Evolutionary conservation across 2,329 filamentous ascomycete genomes (phyloP).

Genomic region (Aspergillus pseudoviridinutans): DNA sequence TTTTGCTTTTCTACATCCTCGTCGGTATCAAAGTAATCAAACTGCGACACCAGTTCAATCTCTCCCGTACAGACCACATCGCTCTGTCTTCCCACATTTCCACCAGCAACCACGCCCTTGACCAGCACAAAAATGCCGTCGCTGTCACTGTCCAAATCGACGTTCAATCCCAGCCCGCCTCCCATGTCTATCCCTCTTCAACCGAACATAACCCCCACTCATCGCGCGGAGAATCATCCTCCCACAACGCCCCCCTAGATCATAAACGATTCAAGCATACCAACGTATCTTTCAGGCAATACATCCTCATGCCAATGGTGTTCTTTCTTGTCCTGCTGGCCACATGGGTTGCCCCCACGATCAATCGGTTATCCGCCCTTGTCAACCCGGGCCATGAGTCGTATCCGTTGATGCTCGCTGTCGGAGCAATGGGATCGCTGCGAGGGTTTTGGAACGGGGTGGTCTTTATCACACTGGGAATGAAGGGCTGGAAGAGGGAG

Average conservation of each 20-base stretch:
- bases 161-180: no score
- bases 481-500: conserved; percentile 26
- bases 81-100: conserved; percentile 19
- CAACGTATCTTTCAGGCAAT: conserved; percentile 34
- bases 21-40: conserved; percentile 33
- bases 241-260: not conserved
- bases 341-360: conserved; percentile 36
- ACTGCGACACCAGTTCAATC: conserved; percentile 29
- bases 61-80: conserved; percentile 26
- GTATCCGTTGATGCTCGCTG: conserved; percentile 29
- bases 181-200: no score
- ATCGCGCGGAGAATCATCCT: not conserved
- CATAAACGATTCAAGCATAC: not conserved
- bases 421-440: conserved; percentile 33
- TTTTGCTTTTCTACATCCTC: conserved; percentile 19
- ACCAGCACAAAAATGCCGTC: no score
- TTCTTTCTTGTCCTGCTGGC: conserved; percentile 34
- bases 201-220: conserved; percentile 2
- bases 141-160: no score
- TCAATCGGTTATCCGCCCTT: conserved; percentile 34
- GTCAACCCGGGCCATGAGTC: conserved; percentile 23
- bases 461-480: conserved; percentile 36
- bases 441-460: conserved; percentile 39
- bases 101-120: conserved; percentile 8
- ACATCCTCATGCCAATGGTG: conserved; percentile 37